Conservation (phyloP, 2,329 filamentous ascomycete species). For the Mycogone perniciosa region DNA sequence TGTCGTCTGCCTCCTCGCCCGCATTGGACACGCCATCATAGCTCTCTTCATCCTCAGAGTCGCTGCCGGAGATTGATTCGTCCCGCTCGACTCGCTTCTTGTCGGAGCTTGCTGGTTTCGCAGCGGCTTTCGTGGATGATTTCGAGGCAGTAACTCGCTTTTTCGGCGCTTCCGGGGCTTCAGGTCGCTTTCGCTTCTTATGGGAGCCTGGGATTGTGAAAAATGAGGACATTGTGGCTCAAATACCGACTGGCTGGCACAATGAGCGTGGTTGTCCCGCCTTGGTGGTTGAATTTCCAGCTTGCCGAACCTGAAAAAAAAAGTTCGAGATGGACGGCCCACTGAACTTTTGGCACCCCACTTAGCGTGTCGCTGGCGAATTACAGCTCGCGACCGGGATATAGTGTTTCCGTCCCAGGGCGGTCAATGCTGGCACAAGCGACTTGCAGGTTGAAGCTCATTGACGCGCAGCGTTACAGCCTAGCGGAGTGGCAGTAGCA, state of each 20-base stretch:
- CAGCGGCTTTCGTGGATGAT: constrained; percentile 33
- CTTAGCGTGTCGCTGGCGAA: constrained; percentile 16
- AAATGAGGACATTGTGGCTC: constrained; percentile 77
- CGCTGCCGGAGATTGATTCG: constrained; percentile 82
- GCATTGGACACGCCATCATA: constrained; percentile 33
- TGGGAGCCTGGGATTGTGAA: constrained; percentile 84
- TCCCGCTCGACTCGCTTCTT: constrained; percentile 47
- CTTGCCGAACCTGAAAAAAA: constrained; percentile 23
- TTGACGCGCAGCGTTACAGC: constrained; percentile 35
- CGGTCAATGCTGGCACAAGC: constrained; percentile 30
- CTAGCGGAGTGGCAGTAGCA: constrained; percentile 19
- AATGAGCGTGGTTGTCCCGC: constrained; percentile 14
- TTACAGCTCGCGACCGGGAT: constrained; percentile 17
- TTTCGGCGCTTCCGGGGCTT: constrained; percentile 49
- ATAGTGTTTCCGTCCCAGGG: constrained; percentile 27
- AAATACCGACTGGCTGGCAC: constrained; percentile 1
- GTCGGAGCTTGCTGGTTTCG: constrained; percentile 30
- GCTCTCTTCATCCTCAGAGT: constrained; percentile 60
- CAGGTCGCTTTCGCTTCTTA: constrained; percentile 78
- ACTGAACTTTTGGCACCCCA: constrained; percentile 18
- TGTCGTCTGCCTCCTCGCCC: constrained; percentile 39
- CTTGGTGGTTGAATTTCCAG: constrained; percentile 24
- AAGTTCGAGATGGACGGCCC: constrained; percentile 28
- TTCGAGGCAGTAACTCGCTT: constrained; percentile 51
- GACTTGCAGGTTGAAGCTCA: constrained; percentile 19